A percentile compares a stretch with the other conserved stretches of the same genome.
phyloP scores from a whole-genome alignment of 345 rosid genomes.

The Sapria himalayana region DNA sequence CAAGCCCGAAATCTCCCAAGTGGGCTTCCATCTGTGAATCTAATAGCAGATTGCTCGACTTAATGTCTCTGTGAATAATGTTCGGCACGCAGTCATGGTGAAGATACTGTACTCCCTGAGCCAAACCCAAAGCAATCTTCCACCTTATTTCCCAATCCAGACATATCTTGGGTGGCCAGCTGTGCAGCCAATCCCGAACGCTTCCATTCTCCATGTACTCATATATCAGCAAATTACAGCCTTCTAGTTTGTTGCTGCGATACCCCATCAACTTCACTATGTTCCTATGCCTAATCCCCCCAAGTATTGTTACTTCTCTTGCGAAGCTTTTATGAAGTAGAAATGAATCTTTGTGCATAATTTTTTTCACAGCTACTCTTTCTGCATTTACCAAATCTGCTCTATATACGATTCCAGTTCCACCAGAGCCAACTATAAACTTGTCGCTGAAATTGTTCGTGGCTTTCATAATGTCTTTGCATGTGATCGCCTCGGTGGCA shows the following conservation, averaged over 20 bases:
- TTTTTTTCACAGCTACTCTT: conserved; percentile 67
- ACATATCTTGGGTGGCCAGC: conserved; percentile 15
- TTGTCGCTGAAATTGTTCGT: conserved; percentile 56
- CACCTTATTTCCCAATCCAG: conserved; percentile 80
- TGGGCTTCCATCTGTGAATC: conserved; percentile 87
- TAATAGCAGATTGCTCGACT: conserved; percentile 64
- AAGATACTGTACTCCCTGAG: conserved; percentile 79
- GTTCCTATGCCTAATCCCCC: conserved; percentile 66
- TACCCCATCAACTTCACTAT: conserved; percentile 78
- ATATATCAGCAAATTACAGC: conserved; percentile 59
- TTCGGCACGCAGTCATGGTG: conserved; percentile 85
- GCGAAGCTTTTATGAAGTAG: conserved; percentile 63
- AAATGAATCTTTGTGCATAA: conserved; percentile 50
- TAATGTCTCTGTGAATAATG: conserved; percentile 77
- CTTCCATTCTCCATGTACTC: conserved; percentile 96
- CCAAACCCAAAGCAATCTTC: conserved; percentile 63
- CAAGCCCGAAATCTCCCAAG: conserved; percentile 84
- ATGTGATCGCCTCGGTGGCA: conserved; percentile 42
- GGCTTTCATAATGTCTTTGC: conserved; percentile 78
- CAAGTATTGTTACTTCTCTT: conserved; percentile 68
- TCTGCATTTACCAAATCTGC: conserved; percentile 49
- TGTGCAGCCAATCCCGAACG: conserved; percentile 84
- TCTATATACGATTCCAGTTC: conserved; percentile 71
- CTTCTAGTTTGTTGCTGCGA: conserved; percentile 44
- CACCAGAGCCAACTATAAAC: conserved; percentile 79